Evolutionary conservation across 129 eudicot species (phyloP).

Genomic region (Dittrichia graveolens): DNA sequence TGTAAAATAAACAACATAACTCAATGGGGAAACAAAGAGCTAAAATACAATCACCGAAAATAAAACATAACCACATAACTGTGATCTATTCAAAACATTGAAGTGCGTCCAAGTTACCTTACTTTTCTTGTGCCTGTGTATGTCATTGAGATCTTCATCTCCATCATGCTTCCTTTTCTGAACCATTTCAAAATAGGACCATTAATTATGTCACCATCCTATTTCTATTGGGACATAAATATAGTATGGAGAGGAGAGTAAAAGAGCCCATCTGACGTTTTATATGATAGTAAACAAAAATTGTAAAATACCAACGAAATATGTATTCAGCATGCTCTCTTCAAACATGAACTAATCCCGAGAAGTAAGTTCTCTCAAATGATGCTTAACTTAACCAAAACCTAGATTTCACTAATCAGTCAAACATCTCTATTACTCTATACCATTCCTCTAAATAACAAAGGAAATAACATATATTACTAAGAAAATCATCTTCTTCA

Average conservation of each 20-base stretch:
- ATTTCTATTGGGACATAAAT: not conserved
- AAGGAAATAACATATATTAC: not conserved
- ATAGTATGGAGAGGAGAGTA: too few species aligned
- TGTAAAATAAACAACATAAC: conserved; percentile 35
- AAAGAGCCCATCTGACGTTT: not conserved
- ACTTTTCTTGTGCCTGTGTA: conserved; percentile 70
- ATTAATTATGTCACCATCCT: conserved; percentile 15
- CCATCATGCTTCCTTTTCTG: conserved; percentile 86
- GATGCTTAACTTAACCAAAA: too few species aligned
- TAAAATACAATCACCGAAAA: not conserved
- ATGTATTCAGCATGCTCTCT: not conserved
- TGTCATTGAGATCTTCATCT: conserved; percentile 60
- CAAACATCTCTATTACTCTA: too few species aligned
- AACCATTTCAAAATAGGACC: conserved; percentile 19
- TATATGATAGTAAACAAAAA: not conserved
- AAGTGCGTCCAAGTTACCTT: conserved; percentile 58
- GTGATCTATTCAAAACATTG: conserved; percentile 14
- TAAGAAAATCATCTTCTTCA: too few species aligned
- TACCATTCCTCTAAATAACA: not conserved
- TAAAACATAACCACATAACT: conserved; percentile 8
- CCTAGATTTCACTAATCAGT: too few species aligned
- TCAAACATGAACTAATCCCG: not conserved
- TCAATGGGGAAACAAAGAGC: not conserved
- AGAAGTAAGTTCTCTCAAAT: too few species aligned
- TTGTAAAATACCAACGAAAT: not conserved